These are phyloP conservation scores for Pseudogymnoascus pannorum DNA, from an alignment of 2,329 filamentous ascomycete genomes.

Conservation along the genomic window DNA sequence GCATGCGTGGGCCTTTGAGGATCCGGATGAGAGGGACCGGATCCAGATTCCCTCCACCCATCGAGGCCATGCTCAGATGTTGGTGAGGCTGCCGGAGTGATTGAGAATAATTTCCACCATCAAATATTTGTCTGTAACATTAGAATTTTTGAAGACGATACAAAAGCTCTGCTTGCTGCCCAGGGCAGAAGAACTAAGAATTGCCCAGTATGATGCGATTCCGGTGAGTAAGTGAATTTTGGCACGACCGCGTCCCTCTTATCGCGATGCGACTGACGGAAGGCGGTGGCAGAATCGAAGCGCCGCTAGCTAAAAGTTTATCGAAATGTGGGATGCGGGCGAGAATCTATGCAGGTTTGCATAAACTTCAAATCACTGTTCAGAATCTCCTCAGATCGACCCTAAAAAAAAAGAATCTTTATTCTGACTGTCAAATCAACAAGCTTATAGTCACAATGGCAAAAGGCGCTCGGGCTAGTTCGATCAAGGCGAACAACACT, in stretches of 20 bases:
- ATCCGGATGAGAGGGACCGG: slow-evolving; percentile 23
- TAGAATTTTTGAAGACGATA: background rate
- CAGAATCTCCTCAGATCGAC: background rate
- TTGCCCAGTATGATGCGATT: slow-evolving; percentile 3
- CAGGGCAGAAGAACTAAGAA: background rate
- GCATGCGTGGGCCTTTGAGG: slow-evolving; percentile 21
- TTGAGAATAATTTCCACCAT: slow-evolving; percentile 3
- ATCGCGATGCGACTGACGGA: slow-evolving; percentile 8
- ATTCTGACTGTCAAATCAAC: background rate
- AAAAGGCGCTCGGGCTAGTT: slow-evolving; percentile 74
- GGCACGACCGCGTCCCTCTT: slow-evolving; percentile 7
- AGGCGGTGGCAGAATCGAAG: slow-evolving; percentile 10
- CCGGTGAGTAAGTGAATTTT: slow-evolving; percentile 2
- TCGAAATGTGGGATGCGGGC: slow-evolving; percentile 9
- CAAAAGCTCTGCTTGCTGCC: background rate
- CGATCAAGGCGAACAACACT: slow-evolving; percentile 74
- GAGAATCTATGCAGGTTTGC: slow-evolving; percentile 8
- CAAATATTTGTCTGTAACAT: background rate
- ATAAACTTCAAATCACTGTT: slow-evolving; percentile 2
- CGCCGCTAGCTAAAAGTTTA: slow-evolving; percentile 9
- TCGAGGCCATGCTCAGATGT: slow-evolving; percentile 26
- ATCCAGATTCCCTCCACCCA: slow-evolving; percentile 26
- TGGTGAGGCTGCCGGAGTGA: background rate
- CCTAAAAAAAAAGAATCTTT: background rate
- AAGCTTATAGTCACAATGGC: slow-evolving; percentile 56